phyloP scores from a whole-genome alignment of 768 basidiomycete genomes.

The Hypholoma fasciculare region DNA sequence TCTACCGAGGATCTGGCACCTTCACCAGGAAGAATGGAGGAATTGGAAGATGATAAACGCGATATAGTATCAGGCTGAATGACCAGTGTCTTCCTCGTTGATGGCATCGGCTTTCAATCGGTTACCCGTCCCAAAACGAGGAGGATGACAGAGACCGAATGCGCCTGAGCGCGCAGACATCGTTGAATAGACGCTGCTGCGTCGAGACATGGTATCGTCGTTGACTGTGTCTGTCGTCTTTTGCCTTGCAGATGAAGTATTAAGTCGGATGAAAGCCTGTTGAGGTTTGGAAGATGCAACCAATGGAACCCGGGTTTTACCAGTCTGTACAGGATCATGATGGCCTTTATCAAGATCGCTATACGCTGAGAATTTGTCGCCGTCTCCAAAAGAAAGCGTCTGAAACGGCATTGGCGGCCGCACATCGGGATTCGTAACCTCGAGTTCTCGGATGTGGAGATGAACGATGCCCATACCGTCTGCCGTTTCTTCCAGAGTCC shows the following conservation, averaged over 20 bases:
- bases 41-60: slow-evolving; percentile 10
- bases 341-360: background rate
- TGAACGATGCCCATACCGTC: slow-evolving; percentile 39
- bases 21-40: slow-evolving; percentile 3
- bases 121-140: background rate
- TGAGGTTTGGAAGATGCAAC: slow-evolving; percentile 16
- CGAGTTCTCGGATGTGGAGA: slow-evolving; percentile 23
- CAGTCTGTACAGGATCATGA: background rate
- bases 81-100: slow-evolving; percentile 11
- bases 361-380: slow-evolving; percentile 10
- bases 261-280: slow-evolving; percentile 9
- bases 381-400: background rate
- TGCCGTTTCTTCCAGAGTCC: slow-evolving; percentile 40
- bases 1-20: background rate
- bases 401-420: too few relatives aligned
- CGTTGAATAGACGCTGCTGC: slow-evolving; percentile 15
- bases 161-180: slow-evolving; percentile 4
- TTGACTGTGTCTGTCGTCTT: slow-evolving; percentile 6
- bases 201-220: slow-evolving; percentile 3
- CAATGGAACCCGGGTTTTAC: slow-evolving; percentile 8
- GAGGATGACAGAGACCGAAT: background rate
- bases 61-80: slow-evolving; percentile 15
- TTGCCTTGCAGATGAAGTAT: slow-evolving; percentile 3
- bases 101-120: background rate
- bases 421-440: background rate